A percentile compares a stretch with the other conserved stretches of the same genome.
These are phyloP conservation scores for Ichthyophthirius multifiliis DNA, from an alignment of 169 alveolate genomes.

Conservation along the genomic window DNA sequence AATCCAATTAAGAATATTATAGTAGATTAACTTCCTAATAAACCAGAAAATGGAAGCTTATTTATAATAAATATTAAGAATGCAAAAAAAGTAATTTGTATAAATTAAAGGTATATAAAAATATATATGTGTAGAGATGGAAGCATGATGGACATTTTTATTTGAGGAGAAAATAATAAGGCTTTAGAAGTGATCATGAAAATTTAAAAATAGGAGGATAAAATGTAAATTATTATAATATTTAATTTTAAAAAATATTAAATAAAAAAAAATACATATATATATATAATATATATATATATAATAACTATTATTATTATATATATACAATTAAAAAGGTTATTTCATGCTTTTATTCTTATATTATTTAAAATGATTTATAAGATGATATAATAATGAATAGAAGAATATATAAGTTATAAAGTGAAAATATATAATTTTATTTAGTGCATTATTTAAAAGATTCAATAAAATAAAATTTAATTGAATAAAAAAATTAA, in stretches of 20 bases:
- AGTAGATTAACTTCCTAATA: background rate
- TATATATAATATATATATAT: background rate
- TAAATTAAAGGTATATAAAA: background rate
- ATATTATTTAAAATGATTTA: background rate
- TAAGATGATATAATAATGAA: background rate
- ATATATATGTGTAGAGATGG: background rate
- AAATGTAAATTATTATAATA: background rate
- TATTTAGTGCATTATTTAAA: background rate
- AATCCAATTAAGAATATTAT: background rate
- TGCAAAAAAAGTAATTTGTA: background rate
- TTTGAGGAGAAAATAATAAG: background rate
- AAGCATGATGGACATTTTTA: constrained; percentile 7
- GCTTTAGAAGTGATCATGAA: constrained; percentile 3
- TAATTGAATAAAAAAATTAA: no score
- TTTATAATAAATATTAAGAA: background rate
- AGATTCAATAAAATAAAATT: no score
- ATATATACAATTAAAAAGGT: background rate
- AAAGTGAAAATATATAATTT: background rate
- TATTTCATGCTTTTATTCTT: background rate
- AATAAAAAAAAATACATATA: background rate
- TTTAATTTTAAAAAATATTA: background rate
- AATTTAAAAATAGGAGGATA: constrained; percentile 1
- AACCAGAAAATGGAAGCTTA: background rate
- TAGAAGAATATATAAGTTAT: background rate
- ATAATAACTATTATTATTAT: background rate